Conservation (phyloP, 2,329 filamentous ascomycete genomes). For the Xylariaceae sp. region DNA sequence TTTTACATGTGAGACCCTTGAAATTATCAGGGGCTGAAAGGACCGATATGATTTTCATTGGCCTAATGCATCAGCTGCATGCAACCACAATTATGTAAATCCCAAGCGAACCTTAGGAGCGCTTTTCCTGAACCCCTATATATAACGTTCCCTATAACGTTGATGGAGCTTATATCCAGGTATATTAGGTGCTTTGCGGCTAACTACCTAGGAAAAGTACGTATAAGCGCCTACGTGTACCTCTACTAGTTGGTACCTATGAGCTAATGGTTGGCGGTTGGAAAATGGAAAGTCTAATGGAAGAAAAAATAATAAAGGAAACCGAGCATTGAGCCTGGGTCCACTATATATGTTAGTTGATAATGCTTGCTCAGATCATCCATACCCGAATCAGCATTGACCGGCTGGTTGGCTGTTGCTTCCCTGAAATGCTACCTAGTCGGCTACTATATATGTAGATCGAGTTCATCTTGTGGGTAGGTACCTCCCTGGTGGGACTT, state of each 20-base stretch:
- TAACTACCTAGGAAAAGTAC: too few species aligned
- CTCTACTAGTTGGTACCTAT: too few species aligned
- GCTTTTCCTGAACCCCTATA: conserved; percentile 11
- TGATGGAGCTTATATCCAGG: conserved; percentile 4
- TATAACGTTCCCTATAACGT: conserved; percentile 4
- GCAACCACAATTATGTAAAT: too few species aligned
- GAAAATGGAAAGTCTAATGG: too few species aligned
- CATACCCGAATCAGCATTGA: not conserved
- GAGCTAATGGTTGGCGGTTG: not conserved
- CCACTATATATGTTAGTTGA: too few species aligned
- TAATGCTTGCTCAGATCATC: too few species aligned
- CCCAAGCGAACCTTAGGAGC: conserved; percentile 20
- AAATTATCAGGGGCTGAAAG: not conserved
- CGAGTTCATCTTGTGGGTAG: not conserved
- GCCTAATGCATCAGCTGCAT: conserved; percentile 4
- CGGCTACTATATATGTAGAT: not conserved
- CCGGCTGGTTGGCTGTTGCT: not conserved
- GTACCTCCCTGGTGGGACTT: not conserved
- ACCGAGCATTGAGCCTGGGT: too few species aligned
- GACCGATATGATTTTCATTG: not conserved
- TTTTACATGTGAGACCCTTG: not conserved
- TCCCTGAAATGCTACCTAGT: not conserved
- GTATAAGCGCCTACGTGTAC: too few species aligned
- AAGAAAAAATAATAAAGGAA: too few species aligned
- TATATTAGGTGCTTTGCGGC: too few species aligned